phyloP scores from a whole-genome alignment of 2,329 filamentous ascomycete genomes.

The Exophiala sp. region DNA sequence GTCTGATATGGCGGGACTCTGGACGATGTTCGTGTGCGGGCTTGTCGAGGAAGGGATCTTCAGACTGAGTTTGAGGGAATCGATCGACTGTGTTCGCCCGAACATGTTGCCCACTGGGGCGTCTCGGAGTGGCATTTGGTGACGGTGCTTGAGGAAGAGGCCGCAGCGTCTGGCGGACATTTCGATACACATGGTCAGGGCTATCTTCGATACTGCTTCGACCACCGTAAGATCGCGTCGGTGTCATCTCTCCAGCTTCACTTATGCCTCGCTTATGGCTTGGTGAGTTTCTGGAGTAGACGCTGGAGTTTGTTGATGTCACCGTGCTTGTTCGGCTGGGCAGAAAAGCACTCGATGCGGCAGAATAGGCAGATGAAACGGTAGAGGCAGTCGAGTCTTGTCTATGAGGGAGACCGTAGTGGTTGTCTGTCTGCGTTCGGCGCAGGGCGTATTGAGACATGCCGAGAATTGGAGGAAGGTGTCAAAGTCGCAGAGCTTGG shows the following conservation, averaged over 20 bases:
- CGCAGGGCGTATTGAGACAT: conserved; percentile 27
- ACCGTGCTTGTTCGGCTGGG: conserved; percentile 65
- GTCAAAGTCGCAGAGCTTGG: conserved; percentile 3
- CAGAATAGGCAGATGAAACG: conserved; percentile 51
- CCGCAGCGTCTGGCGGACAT: conserved; percentile 71
- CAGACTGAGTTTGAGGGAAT: conserved; percentile 53
- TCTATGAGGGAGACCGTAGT: conserved; percentile 37
- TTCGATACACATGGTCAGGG: conserved; percentile 66
- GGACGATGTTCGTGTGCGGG: conserved; percentile 45
- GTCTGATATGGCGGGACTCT: conserved; percentile 40
- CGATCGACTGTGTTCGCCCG: conserved; percentile 66
- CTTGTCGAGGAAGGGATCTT: conserved; percentile 38
- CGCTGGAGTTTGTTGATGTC: conserved; percentile 68
- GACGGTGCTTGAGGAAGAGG: conserved; percentile 67
- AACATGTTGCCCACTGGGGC: conserved; percentile 38
- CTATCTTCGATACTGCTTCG: conserved; percentile 43
- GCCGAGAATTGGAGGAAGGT: conserved; percentile 3
- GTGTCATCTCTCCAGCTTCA: conserved; percentile 60
- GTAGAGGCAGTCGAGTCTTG: conserved; percentile 56
- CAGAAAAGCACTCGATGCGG: conserved; percentile 46
- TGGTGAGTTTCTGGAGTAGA: conserved; percentile 41
- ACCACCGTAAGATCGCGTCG: conserved; percentile 46
- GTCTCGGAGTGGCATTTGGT: conserved; percentile 41
- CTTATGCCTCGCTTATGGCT: conserved; percentile 73
- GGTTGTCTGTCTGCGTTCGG: conserved; percentile 24